Evolutionary conservation across 768 basidiomycete genomes (phyloP), one percentile per base, ranked within the genome.

Genomic region (Termitomyces sp.): DNA sequence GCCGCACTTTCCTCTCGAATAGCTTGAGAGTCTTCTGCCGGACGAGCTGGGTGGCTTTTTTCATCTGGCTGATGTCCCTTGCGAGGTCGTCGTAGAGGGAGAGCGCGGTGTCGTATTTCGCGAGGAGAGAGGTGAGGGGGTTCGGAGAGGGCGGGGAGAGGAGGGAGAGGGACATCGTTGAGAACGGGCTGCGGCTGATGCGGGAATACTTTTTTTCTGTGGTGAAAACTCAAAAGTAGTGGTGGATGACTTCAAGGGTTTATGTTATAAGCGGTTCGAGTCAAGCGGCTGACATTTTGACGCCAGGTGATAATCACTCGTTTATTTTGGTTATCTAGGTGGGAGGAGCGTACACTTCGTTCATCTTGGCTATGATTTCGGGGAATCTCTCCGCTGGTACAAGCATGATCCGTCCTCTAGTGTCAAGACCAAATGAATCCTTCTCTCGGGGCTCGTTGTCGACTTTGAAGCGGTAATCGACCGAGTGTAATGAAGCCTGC

Each of bases 401-500:
- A 4, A 89, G 75, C 79, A 89, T 87, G 53, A 89, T 71, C 30
- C 89, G 71, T 0, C 87, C 89, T 2, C 81, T 79, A 36, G 82
- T 80, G 59, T 92, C 89, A 30, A 91, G 72, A 0, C 91, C 90
- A 63, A 91, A 88, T 1, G 86, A 73, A 16, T 91, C 89, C 54
- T 76, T 76, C 37, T 85, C 82, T 27, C 88, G 76, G 13, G 81
- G 78, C 31, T 76, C 78, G 0, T 76, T 67, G 27, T 78, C 71
- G 4, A 78, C 74, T 45, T 81, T 79, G 66, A 86, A 84, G 0
- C 73, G 54, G 63, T 77, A 78, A 46, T 86, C 81, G 48, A 83
- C 65, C 4, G n/a, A 20, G 44, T 63, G 59, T 4, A 42, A 11
- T 8, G 62, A 52, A 9, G 50, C 57, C 62, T 60, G 30, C 12